phyloP scores from a whole-genome alignment of 371 early-diverging fungal genomes.

The Scutellospora calospora region DNA sequence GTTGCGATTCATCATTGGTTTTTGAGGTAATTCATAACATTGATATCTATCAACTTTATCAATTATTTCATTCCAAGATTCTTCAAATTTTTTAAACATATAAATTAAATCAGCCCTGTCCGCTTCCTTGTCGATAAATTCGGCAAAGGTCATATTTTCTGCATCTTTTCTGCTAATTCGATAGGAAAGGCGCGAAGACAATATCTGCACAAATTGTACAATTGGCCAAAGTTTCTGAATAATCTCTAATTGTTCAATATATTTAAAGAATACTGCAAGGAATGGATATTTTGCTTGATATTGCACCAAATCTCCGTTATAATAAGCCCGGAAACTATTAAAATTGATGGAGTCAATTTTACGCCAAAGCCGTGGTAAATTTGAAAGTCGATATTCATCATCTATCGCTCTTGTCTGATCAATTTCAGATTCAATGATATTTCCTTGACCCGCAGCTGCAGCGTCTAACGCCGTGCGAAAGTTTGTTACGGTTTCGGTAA shows the following conservation, averaged over 20 bases:
- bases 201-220: conserved; percentile 28
- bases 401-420: conserved; percentile 39
- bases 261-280: conserved; percentile 19
- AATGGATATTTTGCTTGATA: not conserved
- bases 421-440: conserved; percentile 35
- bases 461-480: not conserved
- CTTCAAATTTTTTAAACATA: too few species aligned
- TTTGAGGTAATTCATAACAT: not conserved
- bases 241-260: not conserved
- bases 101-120: too few species aligned
- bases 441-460: not conserved
- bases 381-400: not conserved
- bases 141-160: not conserved
- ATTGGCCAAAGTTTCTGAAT: conserved; percentile 7
- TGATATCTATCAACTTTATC: conserved; percentile 7
- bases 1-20: not conserved
- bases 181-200: conserved; percentile 11
- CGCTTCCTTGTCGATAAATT: conserved; percentile 21
- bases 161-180: conserved; percentile 26
- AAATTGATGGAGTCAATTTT: not conserved
- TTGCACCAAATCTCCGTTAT: not conserved
- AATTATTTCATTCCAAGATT: conserved; percentile 40
- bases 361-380: conserved; percentile 19
- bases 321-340: conserved; percentile 26
- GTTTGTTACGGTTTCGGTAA: conserved; percentile 9